phyloP scores from a whole-genome alignment of 2,329 filamentous ascomycete genomes.

The Elsinoe ampelina region DNA sequence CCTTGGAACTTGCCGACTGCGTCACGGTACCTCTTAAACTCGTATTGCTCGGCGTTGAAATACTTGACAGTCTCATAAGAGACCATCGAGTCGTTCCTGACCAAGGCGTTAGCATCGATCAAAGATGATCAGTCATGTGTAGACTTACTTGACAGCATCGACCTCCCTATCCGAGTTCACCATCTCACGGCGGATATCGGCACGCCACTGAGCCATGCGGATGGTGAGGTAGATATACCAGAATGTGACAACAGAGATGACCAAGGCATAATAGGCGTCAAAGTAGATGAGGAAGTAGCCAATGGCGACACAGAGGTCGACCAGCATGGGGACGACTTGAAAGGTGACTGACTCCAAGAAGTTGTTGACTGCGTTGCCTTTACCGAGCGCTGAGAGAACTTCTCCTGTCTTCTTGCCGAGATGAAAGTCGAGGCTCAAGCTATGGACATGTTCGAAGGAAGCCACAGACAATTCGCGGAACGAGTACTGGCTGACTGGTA shows the following conservation, averaged over 20 bases:
- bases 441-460: constrained; percentile 94
- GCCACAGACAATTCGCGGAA: constrained; percentile 90
- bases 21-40: constrained; percentile 48
- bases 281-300: constrained; percentile 69
- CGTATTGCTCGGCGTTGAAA: constrained; percentile 52
- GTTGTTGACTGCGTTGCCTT: constrained; percentile 89
- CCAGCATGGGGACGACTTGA: constrained; percentile 86
- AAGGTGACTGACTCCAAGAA: constrained; percentile 97
- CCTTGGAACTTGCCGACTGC: constrained; percentile 49
- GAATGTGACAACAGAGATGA: constrained; percentile 84
- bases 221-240: constrained; percentile 96
- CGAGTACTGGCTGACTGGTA: constrained; percentile 92
- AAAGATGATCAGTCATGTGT: background rate
- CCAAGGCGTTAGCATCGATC: constrained; percentile 20
- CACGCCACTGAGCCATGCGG: constrained; percentile 86
- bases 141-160: constrained; percentile 75
- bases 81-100: constrained; percentile 85
- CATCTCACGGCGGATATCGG: constrained; percentile 85
- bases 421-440: constrained; percentile 90
- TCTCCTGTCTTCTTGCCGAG: constrained; percentile 94
- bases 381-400: constrained; percentile 88
- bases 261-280: constrained; percentile 81
- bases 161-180: constrained; percentile 91
- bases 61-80: constrained; percentile 80
- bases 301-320: constrained; percentile 80